Evolutionary conservation across 148 eudicot genomes (phyloP).

Genomic region (Silene uniflora): DNA sequence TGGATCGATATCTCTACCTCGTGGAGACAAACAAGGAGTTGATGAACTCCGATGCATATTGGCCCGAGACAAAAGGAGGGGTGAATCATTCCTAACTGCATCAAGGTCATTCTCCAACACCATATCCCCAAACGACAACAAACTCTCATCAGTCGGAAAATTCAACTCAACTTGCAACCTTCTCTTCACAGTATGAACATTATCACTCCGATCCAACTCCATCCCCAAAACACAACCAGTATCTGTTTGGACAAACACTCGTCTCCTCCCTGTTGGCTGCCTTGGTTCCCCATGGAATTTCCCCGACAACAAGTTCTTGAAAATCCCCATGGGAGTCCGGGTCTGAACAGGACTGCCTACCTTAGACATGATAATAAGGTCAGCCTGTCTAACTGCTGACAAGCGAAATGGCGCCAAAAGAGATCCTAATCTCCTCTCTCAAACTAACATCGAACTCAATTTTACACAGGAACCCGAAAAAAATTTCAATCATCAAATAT

Average conservation of each 20-base stretch:
- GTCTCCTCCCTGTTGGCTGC: slow-evolving; percentile 53
- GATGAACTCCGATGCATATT: slow-evolving; percentile 86
- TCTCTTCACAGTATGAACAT: slow-evolving; percentile 88
- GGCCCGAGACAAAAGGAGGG: slow-evolving; percentile 68
- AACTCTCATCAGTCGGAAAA: slow-evolving; percentile 79
- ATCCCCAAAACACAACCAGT: slow-evolving; percentile 88
- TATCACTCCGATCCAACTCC: slow-evolving; percentile 88
- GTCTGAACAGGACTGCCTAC: background rate
- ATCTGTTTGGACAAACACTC: slow-evolving; percentile 91
- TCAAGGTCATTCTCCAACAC: slow-evolving; percentile 84
- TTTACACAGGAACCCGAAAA: background rate
- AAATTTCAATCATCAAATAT: background rate
- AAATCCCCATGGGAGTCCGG: background rate
- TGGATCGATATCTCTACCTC: slow-evolving; percentile 61
- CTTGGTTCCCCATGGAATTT: slow-evolving; percentile 23
- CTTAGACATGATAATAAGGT: background rate
- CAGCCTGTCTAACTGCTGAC: too few species aligned
- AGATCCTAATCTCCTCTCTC: too few species aligned
- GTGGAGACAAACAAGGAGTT: slow-evolving; percentile 88
- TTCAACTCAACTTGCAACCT: slow-evolving; percentile 75
- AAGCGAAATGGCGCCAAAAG: too few species aligned
- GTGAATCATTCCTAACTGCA: slow-evolving; percentile 79
- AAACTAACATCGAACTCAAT: background rate
- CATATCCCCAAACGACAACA: slow-evolving; percentile 82
- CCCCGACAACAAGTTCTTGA: background rate